These are phyloP conservation scores for Venturia asperata DNA, from an alignment of 2,329 filamentous ascomycete genomes.

Conservation along the genomic window DNA sequence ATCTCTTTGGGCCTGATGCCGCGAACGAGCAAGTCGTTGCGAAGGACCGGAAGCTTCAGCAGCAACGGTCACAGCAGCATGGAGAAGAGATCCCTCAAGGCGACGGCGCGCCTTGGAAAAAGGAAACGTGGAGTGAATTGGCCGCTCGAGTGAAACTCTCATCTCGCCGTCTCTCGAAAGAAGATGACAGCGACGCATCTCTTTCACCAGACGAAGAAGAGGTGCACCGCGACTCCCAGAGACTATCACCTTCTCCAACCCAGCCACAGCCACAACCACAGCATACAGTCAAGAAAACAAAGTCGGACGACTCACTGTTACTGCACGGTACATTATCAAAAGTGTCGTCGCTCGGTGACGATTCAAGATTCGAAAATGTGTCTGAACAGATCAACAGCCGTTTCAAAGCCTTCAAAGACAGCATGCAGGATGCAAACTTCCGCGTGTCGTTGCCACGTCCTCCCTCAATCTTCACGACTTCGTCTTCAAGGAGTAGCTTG, in stretches of 20 bases:
- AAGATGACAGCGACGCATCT: slow-evolving; percentile 10
- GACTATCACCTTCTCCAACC: neutral
- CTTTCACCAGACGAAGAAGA: slow-evolving; percentile 1
- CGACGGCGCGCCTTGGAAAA: slow-evolving; percentile 8
- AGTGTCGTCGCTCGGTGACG: slow-evolving; percentile 77
- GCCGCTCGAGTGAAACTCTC: neutral
- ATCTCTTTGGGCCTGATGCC: neutral
- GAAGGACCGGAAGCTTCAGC: neutral
- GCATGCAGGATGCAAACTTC: slow-evolving; percentile 74
- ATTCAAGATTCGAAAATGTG: slow-evolving; percentile 70
- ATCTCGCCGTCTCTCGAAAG: neutral
- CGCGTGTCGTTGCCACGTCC: slow-evolving; percentile 48
- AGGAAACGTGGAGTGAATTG: neutral
- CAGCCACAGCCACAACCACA: neutral
- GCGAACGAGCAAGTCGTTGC: neutral
- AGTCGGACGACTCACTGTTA: slow-evolving; percentile 69
- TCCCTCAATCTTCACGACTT: slow-evolving; percentile 42
- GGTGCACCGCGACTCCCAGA: neutral
- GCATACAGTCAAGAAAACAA: slow-evolving; percentile 39
- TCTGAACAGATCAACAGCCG: slow-evolving; percentile 81
- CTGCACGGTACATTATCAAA: slow-evolving; percentile 68
- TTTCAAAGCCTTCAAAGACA: slow-evolving; percentile 84
- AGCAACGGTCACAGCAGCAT: neutral
- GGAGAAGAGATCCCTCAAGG: slow-evolving; percentile 1
- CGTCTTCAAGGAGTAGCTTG: neutral